phyloP scores from a whole-genome alignment of 768 basidiomycete genomes.

The Calocybe cyanea region DNA sequence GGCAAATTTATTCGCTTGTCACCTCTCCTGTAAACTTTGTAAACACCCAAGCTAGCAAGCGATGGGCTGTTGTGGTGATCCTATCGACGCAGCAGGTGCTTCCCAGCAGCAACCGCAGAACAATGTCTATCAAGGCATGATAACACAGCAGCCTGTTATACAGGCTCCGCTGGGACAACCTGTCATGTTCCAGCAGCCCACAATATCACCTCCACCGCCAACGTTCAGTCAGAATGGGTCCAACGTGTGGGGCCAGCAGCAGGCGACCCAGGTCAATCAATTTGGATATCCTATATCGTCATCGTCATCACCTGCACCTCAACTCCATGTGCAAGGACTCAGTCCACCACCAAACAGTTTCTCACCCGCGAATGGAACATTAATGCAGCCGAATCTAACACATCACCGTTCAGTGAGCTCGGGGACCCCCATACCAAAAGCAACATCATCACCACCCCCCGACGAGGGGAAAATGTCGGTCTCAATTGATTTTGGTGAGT shows the following conservation, averaged over 20 bases:
- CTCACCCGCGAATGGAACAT: conserved; percentile 22
- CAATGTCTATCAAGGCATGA: conserved; percentile 21
- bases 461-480: conserved; percentile 81
- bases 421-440: conserved; percentile 21
- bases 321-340: conserved; percentile 22
- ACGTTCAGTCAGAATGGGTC: conserved; percentile 15
- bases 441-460: conserved; percentile 19
- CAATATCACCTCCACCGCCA: conserved; percentile 31
- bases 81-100: conserved; percentile 25
- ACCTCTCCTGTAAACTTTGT: conserved; percentile 2
- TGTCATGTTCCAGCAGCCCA: conserved; percentile 33
- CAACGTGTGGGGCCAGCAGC: conserved; percentile 25
- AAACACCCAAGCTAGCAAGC: conserved; percentile 13
- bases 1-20: conserved; percentile 1
- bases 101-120: conserved; percentile 25
- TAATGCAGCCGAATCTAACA: conserved; percentile 29
- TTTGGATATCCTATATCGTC: conserved; percentile 22
- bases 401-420: conserved; percentile 18
- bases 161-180: conserved; percentile 40
- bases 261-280: conserved; percentile 34
- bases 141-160: conserved; percentile 53
- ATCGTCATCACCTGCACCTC: conserved; percentile 15
- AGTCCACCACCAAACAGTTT: conserved; percentile 15
- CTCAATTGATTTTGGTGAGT: conserved; percentile 77
- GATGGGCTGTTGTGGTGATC: conserved; percentile 71